phyloP scores from a whole-genome alignment of 2,329 filamentous ascomycete genomes.

The Hymenoscyphus scutula region DNA sequence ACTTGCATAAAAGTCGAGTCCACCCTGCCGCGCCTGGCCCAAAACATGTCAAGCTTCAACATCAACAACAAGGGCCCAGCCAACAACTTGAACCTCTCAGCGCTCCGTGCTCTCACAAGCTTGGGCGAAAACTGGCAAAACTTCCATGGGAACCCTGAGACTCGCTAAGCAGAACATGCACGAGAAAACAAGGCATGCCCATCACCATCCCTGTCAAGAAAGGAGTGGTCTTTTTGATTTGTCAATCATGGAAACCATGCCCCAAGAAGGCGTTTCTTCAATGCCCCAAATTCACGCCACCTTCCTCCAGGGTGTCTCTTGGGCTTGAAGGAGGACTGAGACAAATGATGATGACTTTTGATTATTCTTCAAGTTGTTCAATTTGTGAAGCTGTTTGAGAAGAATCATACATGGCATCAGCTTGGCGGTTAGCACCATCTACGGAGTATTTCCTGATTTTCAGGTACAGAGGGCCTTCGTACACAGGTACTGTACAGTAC shows the following conservation, averaged over 20 bases:
- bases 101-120: conserved; percentile 5
- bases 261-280: too few species aligned
- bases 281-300: too few species aligned
- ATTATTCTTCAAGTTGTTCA: too few species aligned
- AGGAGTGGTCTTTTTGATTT: background rate
- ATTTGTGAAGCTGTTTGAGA: too few species aligned
- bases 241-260: background rate
- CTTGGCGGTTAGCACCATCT: too few species aligned
- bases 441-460: too few species aligned
- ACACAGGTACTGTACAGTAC: too few species aligned
- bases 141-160: background rate
- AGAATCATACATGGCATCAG: too few species aligned
- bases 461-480: too few species aligned
- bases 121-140: background rate
- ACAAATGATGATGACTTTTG: too few species aligned
- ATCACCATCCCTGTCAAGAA: background rate
- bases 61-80: background rate
- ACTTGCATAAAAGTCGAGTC: background rate
- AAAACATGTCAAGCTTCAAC: conserved; percentile 12
- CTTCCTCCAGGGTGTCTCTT: too few species aligned
- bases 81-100: conserved; percentile 7
- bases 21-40: background rate
- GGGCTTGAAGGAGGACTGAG: too few species aligned
- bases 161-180: background rate
- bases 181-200: background rate